Evolutionary conservation across 1,284 basidiomycete species (phyloP).

Genomic region (Pseudozyma hubeiensis): DNA sequence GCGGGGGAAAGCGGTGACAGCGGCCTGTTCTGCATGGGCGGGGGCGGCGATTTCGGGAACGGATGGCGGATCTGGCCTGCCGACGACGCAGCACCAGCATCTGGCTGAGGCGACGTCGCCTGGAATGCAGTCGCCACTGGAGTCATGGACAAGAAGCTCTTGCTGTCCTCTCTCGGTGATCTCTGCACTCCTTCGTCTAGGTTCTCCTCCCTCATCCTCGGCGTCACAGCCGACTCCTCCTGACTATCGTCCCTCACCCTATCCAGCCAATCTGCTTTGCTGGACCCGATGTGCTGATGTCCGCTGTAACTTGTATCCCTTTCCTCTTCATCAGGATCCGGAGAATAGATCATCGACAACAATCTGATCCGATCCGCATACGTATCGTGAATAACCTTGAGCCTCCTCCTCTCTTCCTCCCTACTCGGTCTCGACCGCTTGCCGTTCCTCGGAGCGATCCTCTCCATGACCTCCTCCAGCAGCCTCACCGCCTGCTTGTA

Average conservation of each 20-base stretch:
- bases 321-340: slow-evolving; percentile 22
- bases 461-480: slow-evolving; percentile 70
- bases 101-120: slow-evolving; percentile 2
- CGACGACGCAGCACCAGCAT: neutral
- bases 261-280: slow-evolving; percentile 39
- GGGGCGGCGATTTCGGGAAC: slow-evolving; percentile 31
- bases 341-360: slow-evolving; percentile 63
- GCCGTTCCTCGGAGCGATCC: slow-evolving; percentile 65
- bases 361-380: slow-evolving; percentile 69
- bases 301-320: slow-evolving; percentile 25
- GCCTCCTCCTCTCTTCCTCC: slow-evolving; percentile 68
- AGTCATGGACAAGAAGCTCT: slow-evolving; percentile 39
- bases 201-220: slow-evolving; percentile 8
- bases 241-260: slow-evolving; percentile 30
- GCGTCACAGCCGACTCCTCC: slow-evolving; percentile 1
- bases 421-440: slow-evolving; percentile 56
- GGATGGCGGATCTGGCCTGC: slow-evolving; percentile 11
- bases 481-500: slow-evolving; percentile 69
- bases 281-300: slow-evolving; percentile 8
- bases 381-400: slow-evolving; percentile 70
- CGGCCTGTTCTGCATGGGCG: slow-evolving; percentile 16
- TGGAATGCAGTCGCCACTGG: slow-evolving; percentile 23
- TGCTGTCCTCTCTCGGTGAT: slow-evolving; percentile 15
- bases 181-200: slow-evolving; percentile 7
- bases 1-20: slow-evolving; percentile 22